phyloP scores from a whole-genome alignment of 768 basidiomycete genomes.

The Mycena vitilis region DNA sequence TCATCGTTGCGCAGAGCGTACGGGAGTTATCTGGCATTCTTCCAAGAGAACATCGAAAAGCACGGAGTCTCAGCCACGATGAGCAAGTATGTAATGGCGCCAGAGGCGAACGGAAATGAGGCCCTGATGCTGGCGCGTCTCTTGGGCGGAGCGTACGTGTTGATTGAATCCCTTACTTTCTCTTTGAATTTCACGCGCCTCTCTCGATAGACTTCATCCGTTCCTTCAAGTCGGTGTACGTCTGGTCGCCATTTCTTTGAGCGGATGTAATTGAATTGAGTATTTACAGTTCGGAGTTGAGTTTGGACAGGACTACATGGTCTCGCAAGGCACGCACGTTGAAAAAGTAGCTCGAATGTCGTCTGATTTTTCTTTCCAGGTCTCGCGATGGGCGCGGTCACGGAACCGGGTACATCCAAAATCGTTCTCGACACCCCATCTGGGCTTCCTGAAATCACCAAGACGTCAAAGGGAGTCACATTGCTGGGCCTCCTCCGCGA shows the following conservation, averaged over 20 bases:
- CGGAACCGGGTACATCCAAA: background rate
- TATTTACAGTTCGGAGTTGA: no score
- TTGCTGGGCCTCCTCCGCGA: constrained; percentile 64
- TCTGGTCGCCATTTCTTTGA: no score
- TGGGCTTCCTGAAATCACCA: constrained; percentile 14
- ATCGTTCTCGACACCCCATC: constrained; percentile 19
- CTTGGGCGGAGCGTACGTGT: no score
- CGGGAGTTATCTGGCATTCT: constrained; percentile 10
- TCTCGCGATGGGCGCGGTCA: constrained; percentile 30
- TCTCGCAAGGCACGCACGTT: constrained; percentile 6
- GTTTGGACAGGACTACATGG: no score
- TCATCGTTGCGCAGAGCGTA: no score
- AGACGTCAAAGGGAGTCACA: constrained; percentile 43
- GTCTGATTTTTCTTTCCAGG: constrained; percentile 1
- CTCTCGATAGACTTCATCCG: no score
- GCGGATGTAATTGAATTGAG: no score
- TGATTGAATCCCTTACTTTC: no score
- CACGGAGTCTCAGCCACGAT: constrained; percentile 14
- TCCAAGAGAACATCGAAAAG: constrained; percentile 12
- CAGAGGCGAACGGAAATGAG: constrained; percentile 31
- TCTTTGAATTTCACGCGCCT: no score
- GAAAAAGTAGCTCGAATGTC: no score
- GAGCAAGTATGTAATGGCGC: constrained; percentile 18
- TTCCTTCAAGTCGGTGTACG: no score
- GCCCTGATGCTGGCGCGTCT: constrained; percentile 16